Evolutionary conservation across 1,284 basidiomycete species (phyloP).

Genomic region (Sporisorium iseilematis-ciliati): DNA sequence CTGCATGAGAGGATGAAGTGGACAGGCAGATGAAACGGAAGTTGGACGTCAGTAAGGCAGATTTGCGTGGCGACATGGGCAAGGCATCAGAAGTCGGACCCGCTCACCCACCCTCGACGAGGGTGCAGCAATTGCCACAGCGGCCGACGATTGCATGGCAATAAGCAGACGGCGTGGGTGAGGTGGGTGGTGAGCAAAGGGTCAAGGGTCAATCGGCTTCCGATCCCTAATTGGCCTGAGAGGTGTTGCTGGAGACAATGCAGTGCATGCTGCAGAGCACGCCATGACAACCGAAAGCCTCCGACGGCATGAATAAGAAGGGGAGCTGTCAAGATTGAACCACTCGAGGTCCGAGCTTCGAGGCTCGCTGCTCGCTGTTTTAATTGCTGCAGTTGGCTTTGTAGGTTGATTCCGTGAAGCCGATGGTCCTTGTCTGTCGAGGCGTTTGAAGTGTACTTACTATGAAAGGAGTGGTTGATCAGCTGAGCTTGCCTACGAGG

Average conservation of each 20-base stretch:
- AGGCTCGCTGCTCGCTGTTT: no score
- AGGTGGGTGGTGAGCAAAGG: slow-evolving; percentile 3
- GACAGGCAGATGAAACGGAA: slow-evolving; percentile 13
- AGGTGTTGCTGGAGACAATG: background rate
- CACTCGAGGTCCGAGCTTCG: no score
- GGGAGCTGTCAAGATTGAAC: no score
- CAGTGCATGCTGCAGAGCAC: background rate
- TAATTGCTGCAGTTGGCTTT: no score
- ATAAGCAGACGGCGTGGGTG: background rate
- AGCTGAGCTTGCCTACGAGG: no score
- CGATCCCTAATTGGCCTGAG: background rate
- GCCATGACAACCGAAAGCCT: background rate
- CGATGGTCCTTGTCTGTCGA: no score
- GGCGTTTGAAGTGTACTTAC: no score
- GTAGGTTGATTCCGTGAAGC: no score
- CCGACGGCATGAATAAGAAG: background rate
- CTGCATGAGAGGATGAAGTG: slow-evolving; percentile 29
- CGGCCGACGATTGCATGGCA: background rate
- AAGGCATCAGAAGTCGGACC: background rate
- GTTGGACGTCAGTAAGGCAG: slow-evolving; percentile 22
- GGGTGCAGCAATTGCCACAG: background rate
- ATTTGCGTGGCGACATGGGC: slow-evolving; percentile 16
- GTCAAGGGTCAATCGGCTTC: background rate
- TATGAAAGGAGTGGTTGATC: no score
- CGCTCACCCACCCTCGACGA: slow-evolving; percentile 10